Conservation (phyloP, 176 grass and related monocot genomes). For the Avena insularis region DNA sequence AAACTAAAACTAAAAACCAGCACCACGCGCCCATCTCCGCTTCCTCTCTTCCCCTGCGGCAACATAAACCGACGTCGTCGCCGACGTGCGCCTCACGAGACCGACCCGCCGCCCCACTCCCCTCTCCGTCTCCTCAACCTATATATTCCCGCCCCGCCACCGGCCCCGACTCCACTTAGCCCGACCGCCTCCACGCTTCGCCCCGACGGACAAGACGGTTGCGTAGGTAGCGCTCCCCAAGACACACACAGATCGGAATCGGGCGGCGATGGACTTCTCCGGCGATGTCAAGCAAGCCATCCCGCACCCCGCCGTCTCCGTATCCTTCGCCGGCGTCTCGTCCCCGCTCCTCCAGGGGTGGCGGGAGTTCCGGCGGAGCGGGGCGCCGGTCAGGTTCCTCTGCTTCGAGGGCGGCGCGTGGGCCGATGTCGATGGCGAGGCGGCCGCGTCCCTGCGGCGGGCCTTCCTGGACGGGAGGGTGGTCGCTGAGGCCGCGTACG, state of each 20-base stretch:
- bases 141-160: constrained; percentile 38
- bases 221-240: background rate
- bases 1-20: background rate
- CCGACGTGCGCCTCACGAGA: constrained; percentile 41
- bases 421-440: constrained; percentile 53
- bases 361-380: constrained; percentile 56
- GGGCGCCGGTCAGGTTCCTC: constrained; percentile 61
- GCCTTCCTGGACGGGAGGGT: constrained; percentile 54
- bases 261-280: constrained; percentile 31
- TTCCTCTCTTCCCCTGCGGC: background rate
- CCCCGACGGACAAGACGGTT: background rate
- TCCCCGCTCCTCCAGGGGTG: constrained; percentile 33
- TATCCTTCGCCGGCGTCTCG: background rate
- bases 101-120: constrained; percentile 16
- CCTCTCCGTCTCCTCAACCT: constrained; percentile 4
- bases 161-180: background rate
- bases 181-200: background rate
- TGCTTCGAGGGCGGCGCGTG: constrained; percentile 63
- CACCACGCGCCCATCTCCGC: background rate
- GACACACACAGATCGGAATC: constrained; percentile 1
- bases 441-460: constrained; percentile 25
- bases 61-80: constrained; percentile 27
- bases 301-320: background rate
- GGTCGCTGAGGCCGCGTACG: constrained; percentile 34
- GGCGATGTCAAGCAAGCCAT: constrained; percentile 29